Conservation (phyloP, 192 early-diverging fungal species). For the Podochytrium sp. region DNA sequence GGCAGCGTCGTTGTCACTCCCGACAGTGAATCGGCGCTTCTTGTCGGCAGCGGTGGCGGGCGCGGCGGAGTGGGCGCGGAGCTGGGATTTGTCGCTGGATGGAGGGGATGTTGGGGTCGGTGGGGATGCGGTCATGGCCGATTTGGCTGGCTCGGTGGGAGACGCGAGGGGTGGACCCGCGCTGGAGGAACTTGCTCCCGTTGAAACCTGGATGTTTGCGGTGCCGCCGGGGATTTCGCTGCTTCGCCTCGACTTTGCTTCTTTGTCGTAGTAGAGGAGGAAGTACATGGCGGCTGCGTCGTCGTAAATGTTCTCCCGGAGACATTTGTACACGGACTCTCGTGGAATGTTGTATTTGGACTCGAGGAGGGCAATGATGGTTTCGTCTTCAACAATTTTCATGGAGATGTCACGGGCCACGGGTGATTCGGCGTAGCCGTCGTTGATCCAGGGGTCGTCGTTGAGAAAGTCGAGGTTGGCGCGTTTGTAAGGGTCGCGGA, state of each 20-base stretch:
- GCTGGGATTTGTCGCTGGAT: slow-evolving; percentile 12
- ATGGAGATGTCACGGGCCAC: slow-evolving; percentile 53
- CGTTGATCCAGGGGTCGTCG: slow-evolving; percentile 69
- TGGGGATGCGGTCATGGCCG: slow-evolving; percentile 23
- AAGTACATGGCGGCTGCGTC: slow-evolving; percentile 64
- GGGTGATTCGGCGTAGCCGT: slow-evolving; percentile 53
- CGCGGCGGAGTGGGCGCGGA: slow-evolving; percentile 21
- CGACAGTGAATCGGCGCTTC: slow-evolving; percentile 52
- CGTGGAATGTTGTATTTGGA: slow-evolving; percentile 58
- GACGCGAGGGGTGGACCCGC: slow-evolving; percentile 25
- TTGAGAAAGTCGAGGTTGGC: slow-evolving; percentile 61
- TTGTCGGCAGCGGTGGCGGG: slow-evolving; percentile 6
- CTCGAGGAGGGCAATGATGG: slow-evolving; percentile 56
- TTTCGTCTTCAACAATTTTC: slow-evolving; percentile 56
- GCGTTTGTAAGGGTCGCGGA: slow-evolving; percentile 61
- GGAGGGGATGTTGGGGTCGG: slow-evolving; percentile 6
- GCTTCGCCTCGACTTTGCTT: slow-evolving; percentile 21
- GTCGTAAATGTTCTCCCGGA: slow-evolving; percentile 62
- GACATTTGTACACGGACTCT: slow-evolving; percentile 49
- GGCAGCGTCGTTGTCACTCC: slow-evolving; percentile 48
- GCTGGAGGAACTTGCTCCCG: neutral
- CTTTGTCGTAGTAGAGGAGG: slow-evolving; percentile 67
- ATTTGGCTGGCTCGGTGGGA: slow-evolving; percentile 6
- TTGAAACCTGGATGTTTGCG: slow-evolving; percentile 30
- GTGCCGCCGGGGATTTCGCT: neutral